Base-by-base conservation (phyloP, 1,139 yeast genomes). In the Pichia sp. region DNA sequence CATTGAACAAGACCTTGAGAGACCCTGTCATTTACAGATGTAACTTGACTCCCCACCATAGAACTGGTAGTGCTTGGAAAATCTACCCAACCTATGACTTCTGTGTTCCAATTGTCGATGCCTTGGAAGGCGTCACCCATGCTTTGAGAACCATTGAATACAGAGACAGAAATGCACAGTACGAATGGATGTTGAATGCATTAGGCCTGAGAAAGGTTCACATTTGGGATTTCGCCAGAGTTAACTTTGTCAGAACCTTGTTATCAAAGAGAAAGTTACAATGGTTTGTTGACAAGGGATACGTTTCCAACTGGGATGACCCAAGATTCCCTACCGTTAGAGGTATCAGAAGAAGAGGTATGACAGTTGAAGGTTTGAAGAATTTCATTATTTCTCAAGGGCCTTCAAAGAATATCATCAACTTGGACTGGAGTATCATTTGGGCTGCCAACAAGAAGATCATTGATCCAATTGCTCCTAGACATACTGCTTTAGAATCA, bases 271-370 rank as follows among this genome's bases (percentile, higher is more conserved):
- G 99, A 78, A 93, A 93, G 78, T 79, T 93, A 68, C 98, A 93
- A 77, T 92, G 97, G 97, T 90, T 93, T 72, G 98, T 93, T 61
- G 97, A 93, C 77, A 86, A 89, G 71, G 76, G 81, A 44, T 79
- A 85, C 64, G 99, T 93, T 58, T 67, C 80, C 41, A 90, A 90
- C 75, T 93, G 99, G 99, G 97, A 92, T 69, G 99, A 93, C 74
- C 98, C 99, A 66, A 82, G 99, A 73, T 93, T 93, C 90, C 99
- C 99, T 63, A 93, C 99, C 50, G 96, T 92, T 45, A 85, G 97
- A 75, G 98, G 98, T 77, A 97, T 92, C 54, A 88, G 97, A 79
- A 85, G 98, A 80, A 87, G 99, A 78, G 99, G 99, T 78, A 93
- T 93, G 98, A 85, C 97, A 47, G 95, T 93, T 61, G 97, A 93